These are phyloP conservation scores for Nidula microcarpa DNA, from an alignment of 768 basidiomycete genomes.

Conservation along the genomic window DNA sequence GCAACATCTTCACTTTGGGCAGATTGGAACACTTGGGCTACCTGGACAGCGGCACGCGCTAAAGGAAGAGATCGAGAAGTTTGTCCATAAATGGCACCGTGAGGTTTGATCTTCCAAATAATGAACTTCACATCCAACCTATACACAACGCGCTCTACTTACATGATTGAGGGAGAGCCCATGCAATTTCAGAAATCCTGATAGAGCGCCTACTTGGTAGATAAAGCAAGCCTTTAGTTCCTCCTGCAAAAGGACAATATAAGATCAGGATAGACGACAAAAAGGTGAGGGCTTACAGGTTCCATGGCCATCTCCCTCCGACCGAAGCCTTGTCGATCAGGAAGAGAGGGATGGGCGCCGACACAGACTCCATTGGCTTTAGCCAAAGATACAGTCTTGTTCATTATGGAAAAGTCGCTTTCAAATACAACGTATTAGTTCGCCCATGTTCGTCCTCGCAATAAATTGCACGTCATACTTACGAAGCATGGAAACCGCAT, in stretches of 20 bases:
- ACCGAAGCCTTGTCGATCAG: constrained; percentile 64
- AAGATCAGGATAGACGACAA: neutral
- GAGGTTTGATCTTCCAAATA: constrained; percentile 47
- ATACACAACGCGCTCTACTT: constrained; percentile 8
- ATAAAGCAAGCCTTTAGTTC: constrained; percentile 56
- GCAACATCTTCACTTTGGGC: constrained; percentile 33
- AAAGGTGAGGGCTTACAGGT: constrained; percentile 32
- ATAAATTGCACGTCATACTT: constrained; percentile 2
- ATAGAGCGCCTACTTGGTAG: constrained; percentile 67
- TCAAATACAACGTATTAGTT: no score
- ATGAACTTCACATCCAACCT: neutral
- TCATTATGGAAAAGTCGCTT: constrained; percentile 66
- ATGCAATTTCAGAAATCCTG: constrained; percentile 54
- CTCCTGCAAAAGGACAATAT: constrained; percentile 27
- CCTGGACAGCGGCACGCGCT: constrained; percentile 50
- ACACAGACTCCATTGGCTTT: constrained; percentile 51
- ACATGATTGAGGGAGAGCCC: constrained; percentile 55
- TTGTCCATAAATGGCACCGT: constrained; percentile 62
- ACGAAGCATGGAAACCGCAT: constrained; percentile 70
- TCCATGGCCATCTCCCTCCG: constrained; percentile 61
- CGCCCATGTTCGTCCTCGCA: neutral
- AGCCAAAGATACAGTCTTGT: constrained; percentile 54
- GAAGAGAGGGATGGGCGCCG: constrained; percentile 69
- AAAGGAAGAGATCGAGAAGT: constrained; percentile 52
- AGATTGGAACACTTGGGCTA: constrained; percentile 45